These are phyloP conservation scores for Yamadazyma ubonensis DNA, from an alignment of 805 yeast genomes.

Conservation along the genomic window DNA sequence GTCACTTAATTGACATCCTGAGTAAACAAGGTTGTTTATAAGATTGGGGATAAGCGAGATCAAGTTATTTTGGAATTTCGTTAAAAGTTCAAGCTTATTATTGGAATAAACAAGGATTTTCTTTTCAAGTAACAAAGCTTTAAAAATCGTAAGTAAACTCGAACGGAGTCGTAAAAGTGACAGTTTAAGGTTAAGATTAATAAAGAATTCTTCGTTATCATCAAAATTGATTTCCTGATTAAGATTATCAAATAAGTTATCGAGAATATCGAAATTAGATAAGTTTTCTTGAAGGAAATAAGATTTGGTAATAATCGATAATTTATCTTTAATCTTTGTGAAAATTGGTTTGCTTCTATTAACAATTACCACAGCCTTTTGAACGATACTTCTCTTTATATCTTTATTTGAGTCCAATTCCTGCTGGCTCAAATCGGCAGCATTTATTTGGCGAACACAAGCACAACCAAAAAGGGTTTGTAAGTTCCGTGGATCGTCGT, in stretches of 20 bases:
- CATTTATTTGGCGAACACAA: constrained; percentile 80
- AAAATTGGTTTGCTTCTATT: constrained; percentile 77
- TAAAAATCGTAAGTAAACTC: constrained; percentile 64
- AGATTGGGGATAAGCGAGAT: constrained; percentile 82
- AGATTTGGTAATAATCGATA: constrained; percentile 83
- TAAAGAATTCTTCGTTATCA: constrained; percentile 40
- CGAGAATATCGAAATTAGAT: constrained; percentile 64
- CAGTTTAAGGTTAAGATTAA: constrained; percentile 72
- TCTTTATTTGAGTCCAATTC: constrained; percentile 53
- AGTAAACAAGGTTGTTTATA: constrained; percentile 66
- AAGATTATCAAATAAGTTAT: constrained; percentile 67
- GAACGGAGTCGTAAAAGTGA: constrained; percentile 58
- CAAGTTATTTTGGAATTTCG: constrained; percentile 79
- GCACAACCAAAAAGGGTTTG: constrained; percentile 90
- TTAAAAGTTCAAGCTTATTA: constrained; percentile 73
- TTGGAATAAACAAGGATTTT: constrained; percentile 71
- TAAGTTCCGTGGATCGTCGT: constrained; percentile 40
- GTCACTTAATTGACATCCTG: constrained; percentile 73
- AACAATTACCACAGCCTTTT: constrained; percentile 87
- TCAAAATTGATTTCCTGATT: constrained; percentile 32
- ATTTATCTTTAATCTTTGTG: constrained; percentile 83
- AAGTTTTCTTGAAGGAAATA: constrained; percentile 82
- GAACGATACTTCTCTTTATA: constrained; percentile 83
- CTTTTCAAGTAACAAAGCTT: constrained; percentile 74
- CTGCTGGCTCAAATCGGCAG: constrained; percentile 51